Evolutionary conservation across 1,139 yeast species (phyloP), one percentile per base, ranked within the genome.

Genomic region (Meyerozyma sp.): DNA sequence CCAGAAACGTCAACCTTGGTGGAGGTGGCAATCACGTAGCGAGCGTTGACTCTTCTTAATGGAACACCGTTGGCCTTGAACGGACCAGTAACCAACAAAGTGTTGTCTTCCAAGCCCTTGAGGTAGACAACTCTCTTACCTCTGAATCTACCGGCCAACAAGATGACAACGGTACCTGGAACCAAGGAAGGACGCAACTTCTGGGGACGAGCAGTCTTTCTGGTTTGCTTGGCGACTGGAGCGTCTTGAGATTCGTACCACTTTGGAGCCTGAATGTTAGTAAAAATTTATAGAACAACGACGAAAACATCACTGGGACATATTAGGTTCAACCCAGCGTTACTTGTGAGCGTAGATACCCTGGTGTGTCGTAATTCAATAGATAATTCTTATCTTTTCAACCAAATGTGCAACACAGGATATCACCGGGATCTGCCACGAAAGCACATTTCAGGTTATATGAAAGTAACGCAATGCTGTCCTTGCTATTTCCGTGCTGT

Each of bases 41-140:
- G 90, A 64, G 98, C 84, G 76, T 93, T 93, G 59, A 93, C 98
- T 84, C 98, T 89, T 84, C 97, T 89, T 74, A 93, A 84, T 75
- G 99, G 98, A 61, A 93, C 99, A 82, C 98, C 98, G 78, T 94
- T 94, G 66, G 93, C 89, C 85, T 93, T 94, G 96, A 93, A 94
- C 69, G 99, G 99, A 72, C 99, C 99, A 54, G 97, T 79, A 58
- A 93, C 96, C 71, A 93, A 87, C 68, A 94, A 82, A 59, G 98
- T 93, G 91, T 88, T 89, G 84, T 94, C 98, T 79, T 90, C 98
- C 72, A 94, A 84, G 77, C 85, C 79, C 87, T 93, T 93, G 73
- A 93, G 85, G 90, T 86, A 88, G 56, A 93, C 98, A 65, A 93
- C 98, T 81, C 99, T 93, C 90, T 93, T 94, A 74, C 99, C 99